Base-by-base conservation (phyloP, 169 alveolate species). In the Plasmodium vinckei region DNA sequence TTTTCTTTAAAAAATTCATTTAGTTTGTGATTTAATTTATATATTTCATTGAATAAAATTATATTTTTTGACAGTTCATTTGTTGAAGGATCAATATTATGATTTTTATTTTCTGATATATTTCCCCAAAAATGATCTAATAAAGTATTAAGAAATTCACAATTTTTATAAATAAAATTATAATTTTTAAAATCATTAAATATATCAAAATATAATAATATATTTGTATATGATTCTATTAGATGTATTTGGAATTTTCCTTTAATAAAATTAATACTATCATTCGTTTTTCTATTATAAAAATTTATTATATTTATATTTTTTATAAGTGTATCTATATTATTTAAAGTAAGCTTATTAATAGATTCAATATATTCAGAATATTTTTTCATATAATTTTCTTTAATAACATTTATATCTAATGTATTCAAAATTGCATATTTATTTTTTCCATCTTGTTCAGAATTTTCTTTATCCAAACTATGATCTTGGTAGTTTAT, bases 81-180 rank as follows among this genome's bases (percentile, higher is more conserved):
- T 21, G 54, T 42, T 21, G 88, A 72, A 72, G 9, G 42, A 39
- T 72, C 72, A 19, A 64, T 15, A 25, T 53, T 56, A 19, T 42
- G 44, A 56, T 72, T 56, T 27, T 51, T 57, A 63, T 47, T 72
- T 27, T 39, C 72, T 10, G 72, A 57, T 72, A 57, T 72, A 9
- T 57, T 57, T 19, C 39, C 72, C 9, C 87, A 72, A 9, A 72
- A 25, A 57, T 53, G 19, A 44, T 77, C 71, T 1, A 77, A 59
- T 46, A 77, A 49, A n/a, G 46, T 65, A 53, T 77, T 77, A 49
- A 77, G 51, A 77, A 63, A 77, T 15, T 77, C 88, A 19, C 88
- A 77, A 77, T 77, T 77, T 42, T 77, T 77, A 77, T 17, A 77
- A 21, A 77, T 77, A 77, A 77, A 77, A 57, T 77, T 77, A 44